phyloP scores from a whole-genome alignment of 192 early-diverging fungal genomes.

The Dissophora globulifera region DNA sequence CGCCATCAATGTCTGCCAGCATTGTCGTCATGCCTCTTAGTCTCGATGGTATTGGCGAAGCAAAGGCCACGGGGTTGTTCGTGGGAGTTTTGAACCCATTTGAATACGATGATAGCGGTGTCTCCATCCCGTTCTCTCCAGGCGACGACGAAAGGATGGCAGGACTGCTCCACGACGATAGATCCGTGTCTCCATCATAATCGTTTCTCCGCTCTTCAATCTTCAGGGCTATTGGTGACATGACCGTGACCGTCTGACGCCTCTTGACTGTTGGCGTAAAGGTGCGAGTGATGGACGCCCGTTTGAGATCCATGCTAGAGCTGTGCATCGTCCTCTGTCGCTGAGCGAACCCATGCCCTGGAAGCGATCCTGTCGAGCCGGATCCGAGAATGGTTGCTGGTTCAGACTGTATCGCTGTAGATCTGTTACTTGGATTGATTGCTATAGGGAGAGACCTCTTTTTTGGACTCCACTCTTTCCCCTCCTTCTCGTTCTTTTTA shows the following conservation, averaged over 20 bases:
- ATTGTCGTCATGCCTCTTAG: slow-evolving; percentile 13
- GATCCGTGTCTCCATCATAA: neutral
- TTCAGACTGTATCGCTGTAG: slow-evolving; percentile 43
- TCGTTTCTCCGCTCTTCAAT: neutral
- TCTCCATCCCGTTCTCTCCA: slow-evolving; percentile 12
- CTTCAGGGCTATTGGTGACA: slow-evolving; percentile 28
- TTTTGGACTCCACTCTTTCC: too few species aligned
- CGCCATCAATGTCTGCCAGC: neutral
- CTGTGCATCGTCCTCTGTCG: neutral
- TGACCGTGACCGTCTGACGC: slow-evolving; percentile 40
- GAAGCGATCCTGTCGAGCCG: slow-evolving; percentile 20
- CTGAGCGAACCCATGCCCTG: slow-evolving; percentile 1
- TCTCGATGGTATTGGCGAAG: slow-evolving; percentile 18
- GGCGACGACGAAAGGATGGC: neutral
- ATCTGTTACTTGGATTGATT: slow-evolving; percentile 8
- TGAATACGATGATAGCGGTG: slow-evolving; percentile 8
- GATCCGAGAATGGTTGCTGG: slow-evolving; percentile 8
- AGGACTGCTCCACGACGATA: slow-evolving; percentile 1
- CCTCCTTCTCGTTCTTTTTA: too few species aligned
- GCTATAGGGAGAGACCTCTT: too few species aligned
- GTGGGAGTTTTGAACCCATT: slow-evolving; percentile 23
- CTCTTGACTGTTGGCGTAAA: slow-evolving; percentile 25
- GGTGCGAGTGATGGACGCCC: neutral
- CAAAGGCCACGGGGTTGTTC: too few species aligned
- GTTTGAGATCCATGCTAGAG: slow-evolving; percentile 14